Percentiles rank a stretch among this genome's conserved stretches.
Evolutionary conservation across 257 asterid genomes (phyloP).

Genomic region (Avicennia marina): DNA sequence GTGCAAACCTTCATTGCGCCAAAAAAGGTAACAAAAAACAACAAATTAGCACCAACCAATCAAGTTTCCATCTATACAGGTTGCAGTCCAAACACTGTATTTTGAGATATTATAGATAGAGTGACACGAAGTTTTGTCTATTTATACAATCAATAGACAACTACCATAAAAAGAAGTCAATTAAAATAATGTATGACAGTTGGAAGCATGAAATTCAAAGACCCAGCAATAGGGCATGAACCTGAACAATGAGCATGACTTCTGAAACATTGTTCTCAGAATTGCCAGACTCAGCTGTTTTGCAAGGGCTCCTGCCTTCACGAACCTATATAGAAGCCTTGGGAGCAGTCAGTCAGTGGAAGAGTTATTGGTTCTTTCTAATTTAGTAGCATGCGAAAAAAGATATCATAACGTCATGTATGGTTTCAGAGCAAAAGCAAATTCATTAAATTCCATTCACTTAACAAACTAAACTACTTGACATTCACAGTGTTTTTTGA

Average conservation of each 20-base stretch:
- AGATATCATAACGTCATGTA: too few relatives aligned
- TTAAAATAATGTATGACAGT: constrained; percentile 1
- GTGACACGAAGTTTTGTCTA: neutral
- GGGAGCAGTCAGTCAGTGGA: neutral
- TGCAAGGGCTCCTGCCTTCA: constrained; percentile 70
- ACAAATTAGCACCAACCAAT: constrained; percentile 14
- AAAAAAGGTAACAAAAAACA: constrained; percentile 5
- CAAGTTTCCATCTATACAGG: constrained; percentile 9
- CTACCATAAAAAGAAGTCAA: neutral
- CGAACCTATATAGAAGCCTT: constrained; percentile 60
- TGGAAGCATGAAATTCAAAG: constrained; percentile 13
- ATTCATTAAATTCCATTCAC: too few relatives aligned
- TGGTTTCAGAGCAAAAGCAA: too few relatives aligned
- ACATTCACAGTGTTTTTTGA: constrained; percentile 6
- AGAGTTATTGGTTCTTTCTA: too few relatives aligned
- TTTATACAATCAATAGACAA: neutral
- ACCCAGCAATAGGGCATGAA: constrained; percentile 22
- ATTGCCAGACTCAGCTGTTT: constrained; percentile 37
- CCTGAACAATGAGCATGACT: constrained; percentile 97
- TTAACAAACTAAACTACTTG: constrained; percentile 7
- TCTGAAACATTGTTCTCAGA: constrained; percentile 50
- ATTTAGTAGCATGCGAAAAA: too few relatives aligned
- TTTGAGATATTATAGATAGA: neutral
- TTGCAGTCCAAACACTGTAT: neutral
- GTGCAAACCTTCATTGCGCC: constrained; percentile 63